A percentile compares a stretch with the other conserved stretches of the same genome.
These are phyloP conservation scores for Neurospora sublineolata DNA, from an alignment of 495 filamentous ascomycete species.

Conservation along the genomic window DNA sequence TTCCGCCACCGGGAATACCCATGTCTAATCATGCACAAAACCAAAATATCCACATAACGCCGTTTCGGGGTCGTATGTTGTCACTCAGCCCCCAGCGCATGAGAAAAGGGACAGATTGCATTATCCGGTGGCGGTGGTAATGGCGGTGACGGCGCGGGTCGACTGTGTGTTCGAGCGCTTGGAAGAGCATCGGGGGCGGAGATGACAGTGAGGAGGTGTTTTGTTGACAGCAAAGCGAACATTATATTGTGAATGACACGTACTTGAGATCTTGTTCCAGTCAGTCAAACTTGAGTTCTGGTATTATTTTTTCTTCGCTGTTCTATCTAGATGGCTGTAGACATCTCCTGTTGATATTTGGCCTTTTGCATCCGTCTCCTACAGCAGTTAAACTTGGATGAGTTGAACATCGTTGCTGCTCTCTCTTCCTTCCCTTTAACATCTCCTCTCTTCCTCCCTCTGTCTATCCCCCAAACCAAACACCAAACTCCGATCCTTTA, in stretches of 20 bases:
- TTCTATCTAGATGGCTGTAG: background rate
- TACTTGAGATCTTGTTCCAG: too few relatives aligned
- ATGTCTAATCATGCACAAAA: background rate
- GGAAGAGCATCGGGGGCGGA: too few relatives aligned
- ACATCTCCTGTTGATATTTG: background rate
- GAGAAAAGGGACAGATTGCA: background rate
- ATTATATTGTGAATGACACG: too few relatives aligned
- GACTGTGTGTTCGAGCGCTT: too few relatives aligned
- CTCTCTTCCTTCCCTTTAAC: background rate
- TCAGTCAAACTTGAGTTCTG: background rate
- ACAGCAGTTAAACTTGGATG: background rate
- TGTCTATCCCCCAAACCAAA: background rate
- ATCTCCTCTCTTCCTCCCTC: background rate
- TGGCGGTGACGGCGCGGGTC: too few relatives aligned
- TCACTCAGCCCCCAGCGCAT: background rate
- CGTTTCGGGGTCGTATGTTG: background rate
- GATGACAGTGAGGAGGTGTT: background rate
- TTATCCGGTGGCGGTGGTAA: too few relatives aligned
- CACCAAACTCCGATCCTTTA: slow-evolving; percentile 26
- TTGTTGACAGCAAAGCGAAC: too few relatives aligned
- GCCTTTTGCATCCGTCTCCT: background rate
- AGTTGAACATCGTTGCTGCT: background rate
- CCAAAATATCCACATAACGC: background rate
- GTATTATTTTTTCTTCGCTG: background rate
- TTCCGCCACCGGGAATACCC: background rate